phyloP scores from a whole-genome alignment of 495 filamentous ascomycete species.

The Podospora pseudocomata region DNA sequence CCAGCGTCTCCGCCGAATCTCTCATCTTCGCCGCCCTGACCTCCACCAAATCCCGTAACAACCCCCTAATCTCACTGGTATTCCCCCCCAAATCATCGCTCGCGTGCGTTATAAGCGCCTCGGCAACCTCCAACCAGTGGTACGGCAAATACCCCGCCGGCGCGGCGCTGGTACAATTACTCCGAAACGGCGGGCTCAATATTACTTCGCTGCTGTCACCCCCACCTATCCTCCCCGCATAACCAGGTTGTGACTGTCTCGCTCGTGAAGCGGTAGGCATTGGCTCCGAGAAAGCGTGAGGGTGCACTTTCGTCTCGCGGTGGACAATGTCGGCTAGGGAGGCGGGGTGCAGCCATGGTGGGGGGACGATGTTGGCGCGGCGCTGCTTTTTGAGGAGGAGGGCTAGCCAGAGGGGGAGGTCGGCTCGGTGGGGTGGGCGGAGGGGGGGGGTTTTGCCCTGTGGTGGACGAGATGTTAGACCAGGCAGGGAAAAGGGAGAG shows the following conservation, averaged over 20 bases:
- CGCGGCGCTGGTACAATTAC: slow-evolving; percentile 55
- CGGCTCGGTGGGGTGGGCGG: slow-evolving; percentile 72
- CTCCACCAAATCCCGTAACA: slow-evolving; percentile 81
- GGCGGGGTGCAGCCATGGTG: slow-evolving; percentile 75
- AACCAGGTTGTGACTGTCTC: slow-evolving; percentile 33
- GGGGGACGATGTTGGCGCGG: slow-evolving; percentile 88
- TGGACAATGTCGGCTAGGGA: slow-evolving; percentile 73
- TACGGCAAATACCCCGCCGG: slow-evolving; percentile 72
- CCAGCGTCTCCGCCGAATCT: slow-evolving; percentile 61
- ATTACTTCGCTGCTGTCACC: slow-evolving; percentile 10
- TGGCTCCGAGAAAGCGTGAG: slow-evolving; percentile 68
- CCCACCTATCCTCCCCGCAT: slow-evolving; percentile 15
- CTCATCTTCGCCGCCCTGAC: slow-evolving; percentile 87
- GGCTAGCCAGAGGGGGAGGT: slow-evolving; percentile 93
- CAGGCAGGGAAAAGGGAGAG: slow-evolving; percentile 5
- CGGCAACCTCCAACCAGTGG: slow-evolving; percentile 87
- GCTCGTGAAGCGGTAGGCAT: slow-evolving; percentile 57
- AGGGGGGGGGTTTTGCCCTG: slow-evolving; percentile 77
- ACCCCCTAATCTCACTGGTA: slow-evolving; percentile 65
- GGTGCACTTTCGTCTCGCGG: slow-evolving; percentile 65
- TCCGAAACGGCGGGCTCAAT: slow-evolving; percentile 58
- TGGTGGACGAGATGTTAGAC: slow-evolving; percentile 11
- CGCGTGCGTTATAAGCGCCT: slow-evolving; percentile 78
- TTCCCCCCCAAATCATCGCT: slow-evolving; percentile 70
- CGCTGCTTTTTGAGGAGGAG: slow-evolving; percentile 92